These are phyloP conservation scores for Sugiyamaella neomexicana DNA, from an alignment of 1,139 yeast species.

Conservation along the genomic window DNA sequence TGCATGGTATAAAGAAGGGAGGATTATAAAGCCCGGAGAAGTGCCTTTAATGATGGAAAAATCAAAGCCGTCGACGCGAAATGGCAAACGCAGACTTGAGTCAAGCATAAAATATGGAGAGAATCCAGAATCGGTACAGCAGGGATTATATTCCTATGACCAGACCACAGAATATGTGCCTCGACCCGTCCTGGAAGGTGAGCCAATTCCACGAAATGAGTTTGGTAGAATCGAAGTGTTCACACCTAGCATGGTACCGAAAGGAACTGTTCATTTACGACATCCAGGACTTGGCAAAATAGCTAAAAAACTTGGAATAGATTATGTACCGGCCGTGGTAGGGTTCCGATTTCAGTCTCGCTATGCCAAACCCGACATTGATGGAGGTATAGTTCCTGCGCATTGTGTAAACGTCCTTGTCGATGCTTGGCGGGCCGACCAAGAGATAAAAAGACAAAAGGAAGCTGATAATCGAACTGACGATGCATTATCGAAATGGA, in stretches of 20 bases:
- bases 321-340: conserved; percentile 71
- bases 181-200: conserved; percentile 53
- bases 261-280: conserved; percentile 57
- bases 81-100: conserved; percentile 29
- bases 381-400: conserved; percentile 63
- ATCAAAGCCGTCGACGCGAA: conserved; percentile 28
- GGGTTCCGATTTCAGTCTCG: conserved; percentile 60
- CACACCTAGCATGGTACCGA: conserved; percentile 69
- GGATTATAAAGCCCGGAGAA: conserved; percentile 63
- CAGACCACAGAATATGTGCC: conserved; percentile 66
- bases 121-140: conserved; percentile 53
- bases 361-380: conserved; percentile 59
- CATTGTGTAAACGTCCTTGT: conserved; percentile 60
- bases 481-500: conserved; percentile 63
- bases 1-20: conserved; percentile 75
- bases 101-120: conserved; percentile 29
- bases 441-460: conserved; percentile 46
- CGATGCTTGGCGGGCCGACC: conserved; percentile 48
- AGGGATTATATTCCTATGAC: conserved; percentile 62
- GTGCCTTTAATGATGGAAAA: conserved; percentile 51
- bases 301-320: conserved; percentile 58
- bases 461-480: conserved; percentile 3
- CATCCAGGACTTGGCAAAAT: conserved; percentile 58
- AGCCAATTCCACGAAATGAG: conserved; percentile 58
- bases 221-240: conserved; percentile 77